Evolutionary conservation across 2,329 filamentous ascomycete species (phyloP), one percentile per base, ranked within the genome.

Genomic region (Dactylella cylindrospora): DNA sequence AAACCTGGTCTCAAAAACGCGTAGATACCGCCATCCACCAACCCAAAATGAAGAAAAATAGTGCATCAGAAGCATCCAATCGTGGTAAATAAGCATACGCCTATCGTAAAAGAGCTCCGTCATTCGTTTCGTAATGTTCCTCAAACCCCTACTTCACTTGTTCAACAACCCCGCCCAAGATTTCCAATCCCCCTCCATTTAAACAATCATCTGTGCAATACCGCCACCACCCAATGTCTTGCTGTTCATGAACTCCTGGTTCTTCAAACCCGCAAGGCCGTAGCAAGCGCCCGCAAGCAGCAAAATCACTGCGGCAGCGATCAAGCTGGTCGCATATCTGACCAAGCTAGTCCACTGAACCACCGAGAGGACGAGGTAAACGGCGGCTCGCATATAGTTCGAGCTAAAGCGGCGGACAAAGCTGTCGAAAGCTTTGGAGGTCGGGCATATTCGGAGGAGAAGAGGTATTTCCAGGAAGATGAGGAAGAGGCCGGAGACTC

Each of bases 201-300:
- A 95, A 71, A 97, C 90, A 75, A 97, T 96, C 91, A 97, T 96
- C 78, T 96, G 90, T 65, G 90, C 93, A 68, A 96, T 86, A 46
- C 91, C 91, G 68, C 88, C 85, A 47, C 93, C 93, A 67, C 93
- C 93, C 47, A 98, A 79, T 12, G 91, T 97, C 82, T 97, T 97
- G 80, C 90, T 96, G 64, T 87, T 87, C 67, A 90, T 83, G 74
- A 94, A 94, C 28, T 82, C 85, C 76, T 94, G 88, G 61, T 86
- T 85, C 78, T 88, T 91, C 73, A 91, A 64, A 32, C 80, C 89
- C 10, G 89, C 89, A 44, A 89, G 75, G 20, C 81, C 76, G 73
- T 98, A 98, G 79, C 91, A 96, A 44, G 84, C 64, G 28, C 81
- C 84, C 3, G 93, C 87, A 46, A 95, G 71, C 13, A 85, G 75